Evolutionary conservation across 768 basidiomycete genomes (phyloP).

Genomic region (Boletus reticulatus): DNA sequence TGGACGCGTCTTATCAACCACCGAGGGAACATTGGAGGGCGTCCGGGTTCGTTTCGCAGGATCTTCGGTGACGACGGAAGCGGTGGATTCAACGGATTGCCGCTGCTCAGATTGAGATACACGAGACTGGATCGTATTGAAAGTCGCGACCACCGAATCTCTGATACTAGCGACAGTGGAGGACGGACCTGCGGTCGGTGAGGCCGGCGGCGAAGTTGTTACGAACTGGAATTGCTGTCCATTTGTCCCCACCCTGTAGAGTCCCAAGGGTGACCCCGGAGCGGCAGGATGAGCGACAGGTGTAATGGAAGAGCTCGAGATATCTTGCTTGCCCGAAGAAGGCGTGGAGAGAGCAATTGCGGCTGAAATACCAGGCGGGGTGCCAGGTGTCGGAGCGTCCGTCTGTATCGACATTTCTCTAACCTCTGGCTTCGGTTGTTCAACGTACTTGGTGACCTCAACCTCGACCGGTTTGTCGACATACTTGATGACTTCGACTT

Average conservation of each 20-base stretch:
- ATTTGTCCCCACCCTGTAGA: conserved; percentile 55
- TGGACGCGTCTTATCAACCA: conserved; percentile 75
- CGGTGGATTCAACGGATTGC: conserved; percentile 69
- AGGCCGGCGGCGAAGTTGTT: conserved; percentile 40
- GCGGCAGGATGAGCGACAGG: conserved; percentile 34
- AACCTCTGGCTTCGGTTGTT: conserved; percentile 57
- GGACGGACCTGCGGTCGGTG: conserved; percentile 26
- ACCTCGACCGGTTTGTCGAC: conserved; percentile 35
- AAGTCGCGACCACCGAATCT: conserved; percentile 47
- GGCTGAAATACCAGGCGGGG: conserved; percentile 32
- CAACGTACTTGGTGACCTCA: conserved; percentile 22
- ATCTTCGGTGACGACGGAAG: conserved; percentile 52
- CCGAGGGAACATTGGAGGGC: conserved; percentile 52
- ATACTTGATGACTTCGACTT: conserved; percentile 29
- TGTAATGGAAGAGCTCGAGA: conserved; percentile 31
- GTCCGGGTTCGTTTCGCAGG: conserved; percentile 54
- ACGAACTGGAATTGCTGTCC: conserved; percentile 68
- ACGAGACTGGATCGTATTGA: conserved; percentile 47
- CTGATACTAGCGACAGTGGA: conserved; percentile 43
- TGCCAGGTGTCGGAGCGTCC: conserved; percentile 44
- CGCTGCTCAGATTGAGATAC: conserved; percentile 58
- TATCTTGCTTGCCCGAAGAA: conserved; percentile 21
- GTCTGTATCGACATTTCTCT: conserved; percentile 81
- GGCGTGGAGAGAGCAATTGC: conserved; percentile 26
- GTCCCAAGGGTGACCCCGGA: conserved; percentile 34